Base-by-base conservation (phyloP, 2,329 filamentous ascomycete genomes). In the Neocucurbitaria cava region DNA sequence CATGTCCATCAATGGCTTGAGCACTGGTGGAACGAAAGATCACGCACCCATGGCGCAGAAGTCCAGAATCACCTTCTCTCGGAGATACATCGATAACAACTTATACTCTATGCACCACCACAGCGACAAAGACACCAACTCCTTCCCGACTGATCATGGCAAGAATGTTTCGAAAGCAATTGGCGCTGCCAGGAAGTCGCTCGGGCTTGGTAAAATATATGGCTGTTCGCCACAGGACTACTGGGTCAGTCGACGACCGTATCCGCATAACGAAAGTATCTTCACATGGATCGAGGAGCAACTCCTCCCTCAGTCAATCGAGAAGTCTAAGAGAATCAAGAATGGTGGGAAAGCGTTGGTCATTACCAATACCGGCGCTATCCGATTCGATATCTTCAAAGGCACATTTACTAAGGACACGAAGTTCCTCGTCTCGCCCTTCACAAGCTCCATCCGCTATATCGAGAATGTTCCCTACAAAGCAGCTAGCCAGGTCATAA, bases 351-450 rank as follows among this genome's bases (percentile, higher is more conserved):
- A 92, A 9, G 84, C 86, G 6, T 78, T 98, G 10, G 87, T 89
- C 26, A 85, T 98, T 46, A 82, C 90, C 51, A 99, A 99, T 76
- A 96, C 91, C 0, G 95, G 95, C 23, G 91, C 90, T 3, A 87
- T 99, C 62, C 90, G 95, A 40, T 99, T 98, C 75, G 95, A 99
- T 74, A 90, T 99, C 57, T 96, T 97, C 82, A 87, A 94, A 73
- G 95, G 95, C 0, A 81, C 88, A 0, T 98, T 98, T 70, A 98
- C 95, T 0, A 86, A 87, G 35, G 95, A 99, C 72, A 89, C 88
- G 3, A 91, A 90, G 0, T 98, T 87, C 71, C 88, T 94, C 35
- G 83, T 98, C 24, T 96, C 90, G 8, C 95, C 95, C 0, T 99
- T 99, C 72, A 87, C 86, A 1, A 96, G 89, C 74, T 85, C 84